Evolutionary conservation across 495 filamentous ascomycete genomes (phyloP), one percentile per base, ranked within the genome.

Genomic region (Trichoderma parareesei): DNA sequence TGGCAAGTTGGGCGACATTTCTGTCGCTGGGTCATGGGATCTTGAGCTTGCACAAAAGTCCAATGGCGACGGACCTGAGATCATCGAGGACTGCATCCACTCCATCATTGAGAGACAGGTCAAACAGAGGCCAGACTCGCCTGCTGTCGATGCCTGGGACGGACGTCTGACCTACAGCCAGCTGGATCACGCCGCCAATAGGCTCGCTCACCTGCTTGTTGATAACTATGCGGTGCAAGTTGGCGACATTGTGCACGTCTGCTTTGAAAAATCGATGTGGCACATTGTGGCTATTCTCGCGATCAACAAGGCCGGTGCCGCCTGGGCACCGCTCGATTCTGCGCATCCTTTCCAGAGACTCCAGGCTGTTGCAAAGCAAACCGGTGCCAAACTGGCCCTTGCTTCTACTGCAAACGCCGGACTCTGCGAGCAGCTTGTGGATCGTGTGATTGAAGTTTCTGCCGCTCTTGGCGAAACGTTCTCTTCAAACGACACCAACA

Each of bases 261-360:
- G 79, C 2, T 72, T 81, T 64, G 72, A 78, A 43, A 82, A 81
- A 69, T 73, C 74, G 61, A 71, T 75, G 59, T 75, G 79, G 60
- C 73, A 77, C 7, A 70, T 78, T 11, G 75, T 82, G 42, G 76
- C 78, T 33, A 81, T 82, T 75, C 64, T 82, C 20, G 76, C 79
- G 7, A 75, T 81, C 14, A 67, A 81, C 16, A 77, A 79, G 42
- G 64, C 64, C n/a, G 64, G 64, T 16, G 64, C 53, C 18, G n/a
- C 18, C 5, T 61, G 55, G 41, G 40, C 44, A 38, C 55, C 64
- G 1, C 13, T 65, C 8, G 57, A 65, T 42, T 7, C 55, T 35
- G 57, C 40, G 10, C 40, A 63, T 49, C 61, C 61, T 10, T 70
- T 77, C 44, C 71, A 74, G 35, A 77, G 86, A 9, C 69, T 85